These are phyloP conservation scores for Carex cristatella DNA, from an alignment of 176 grass and related monocot species.

Conservation along the genomic window DNA sequence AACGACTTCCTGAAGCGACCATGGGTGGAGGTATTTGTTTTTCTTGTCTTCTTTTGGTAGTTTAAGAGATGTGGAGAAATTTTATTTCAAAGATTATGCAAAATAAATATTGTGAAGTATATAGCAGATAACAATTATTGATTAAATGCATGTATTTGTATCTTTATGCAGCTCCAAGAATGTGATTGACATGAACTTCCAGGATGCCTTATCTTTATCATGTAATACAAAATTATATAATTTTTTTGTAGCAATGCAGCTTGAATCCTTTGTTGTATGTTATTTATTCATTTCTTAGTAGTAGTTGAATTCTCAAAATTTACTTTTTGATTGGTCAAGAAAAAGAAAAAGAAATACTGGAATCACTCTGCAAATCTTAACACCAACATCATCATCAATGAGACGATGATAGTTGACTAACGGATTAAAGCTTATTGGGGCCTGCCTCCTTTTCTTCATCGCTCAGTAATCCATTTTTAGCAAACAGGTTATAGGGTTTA, in stretches of 20 bases:
- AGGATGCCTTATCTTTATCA: not conserved
- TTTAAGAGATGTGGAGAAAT: not conserved
- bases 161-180: slow-evolving; percentile 61
- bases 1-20: slow-evolving; percentile 80
- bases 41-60: not conserved
- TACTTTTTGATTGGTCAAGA: too few species aligned
- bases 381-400: too few species aligned
- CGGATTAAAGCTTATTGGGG: too few species aligned
- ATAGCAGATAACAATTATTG: not conserved
- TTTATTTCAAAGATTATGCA: not conserved
- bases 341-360: too few species aligned
- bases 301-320: not conserved
- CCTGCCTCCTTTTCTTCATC: too few species aligned
- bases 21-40: slow-evolving; percentile 60
- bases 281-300: not conserved
- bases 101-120: not conserved
- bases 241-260: not conserved
- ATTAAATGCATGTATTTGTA: not conserved
- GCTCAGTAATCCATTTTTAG: too few species aligned
- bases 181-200: slow-evolving; percentile 26
- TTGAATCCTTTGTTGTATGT: not conserved
- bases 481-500: too few species aligned
- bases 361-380: too few species aligned
- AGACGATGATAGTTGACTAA: too few species aligned
- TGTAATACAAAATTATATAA: not conserved